Evolutionary conservation across 164 flowering plant genomes (phyloP), one percentile per base, ranked within the genome.

Genomic region (Umbellularia californica): DNA sequence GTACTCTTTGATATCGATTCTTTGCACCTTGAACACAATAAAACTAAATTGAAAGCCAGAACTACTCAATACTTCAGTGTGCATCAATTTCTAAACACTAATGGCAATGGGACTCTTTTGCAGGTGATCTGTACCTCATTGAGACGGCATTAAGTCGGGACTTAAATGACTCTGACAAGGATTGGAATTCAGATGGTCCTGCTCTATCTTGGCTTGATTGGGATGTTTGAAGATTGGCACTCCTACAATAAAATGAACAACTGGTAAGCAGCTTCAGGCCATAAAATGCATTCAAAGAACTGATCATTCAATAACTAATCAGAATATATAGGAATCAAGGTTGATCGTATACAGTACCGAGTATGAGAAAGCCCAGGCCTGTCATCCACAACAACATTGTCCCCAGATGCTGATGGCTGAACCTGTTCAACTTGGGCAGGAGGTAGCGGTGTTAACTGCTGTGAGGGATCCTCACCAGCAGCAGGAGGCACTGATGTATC

Each of bases 171-270:
- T 92, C 98, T 17, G 98, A 89, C 65, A 92, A 82, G 10, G 97
- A 85, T 64, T 94, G 94, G 20, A 90, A 72, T 20, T 91, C 97
- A 27, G 98, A 94, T 24, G 97, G 97, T 58, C 97, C 98, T 50
- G 94, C 90, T 72, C 86, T 82, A 75, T 91, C 94, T 35, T 81
- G 91, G 72, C 74, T 81, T 33, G 77, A 73, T 13, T 85, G 83
- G 58, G 89, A 84, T 58, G 91, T 78, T 63, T 80, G 90, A 81
- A 76, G 76, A 55, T 84, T 69, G 78, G 86, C 72, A 58, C 75
- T 87, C 60, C 91, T 79, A 70, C 23, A 60, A 74, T 65, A 10
- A 72, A 41, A 68, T 7, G 33, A 74, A 13, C 19, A 73, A 65
- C 3, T 68, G 3, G 68, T 67, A 25, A 15, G 27, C n/a, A 41